phyloP scores from a whole-genome alignment of 805 yeast genomes.

The Lipomyces spencermartinsiae region DNA sequence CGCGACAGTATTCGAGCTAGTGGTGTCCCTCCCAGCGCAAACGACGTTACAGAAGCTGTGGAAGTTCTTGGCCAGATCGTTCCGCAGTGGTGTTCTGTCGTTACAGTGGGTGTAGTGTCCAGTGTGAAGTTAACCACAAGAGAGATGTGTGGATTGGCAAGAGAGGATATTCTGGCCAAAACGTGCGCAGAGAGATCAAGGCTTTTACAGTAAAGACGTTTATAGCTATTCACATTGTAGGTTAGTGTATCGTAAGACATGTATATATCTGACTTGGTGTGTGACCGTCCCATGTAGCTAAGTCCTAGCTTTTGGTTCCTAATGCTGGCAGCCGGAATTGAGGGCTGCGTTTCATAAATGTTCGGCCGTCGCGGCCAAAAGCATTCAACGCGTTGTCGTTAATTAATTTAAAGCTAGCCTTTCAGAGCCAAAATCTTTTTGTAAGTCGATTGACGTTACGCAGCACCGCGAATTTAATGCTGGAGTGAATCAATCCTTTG shows the following conservation, averaged over 20 bases:
- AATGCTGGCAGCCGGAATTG: too few relatives aligned
- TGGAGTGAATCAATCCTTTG: too few relatives aligned
- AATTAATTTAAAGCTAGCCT: too few relatives aligned
- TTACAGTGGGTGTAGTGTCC: not conserved
- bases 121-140: not conserved
- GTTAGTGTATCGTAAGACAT: not conserved
- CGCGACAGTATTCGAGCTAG: not conserved
- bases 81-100: slow-evolving; percentile 9
- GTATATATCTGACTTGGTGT: too few relatives aligned
- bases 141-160: not conserved
- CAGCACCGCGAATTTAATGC: too few relatives aligned
- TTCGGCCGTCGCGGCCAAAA: too few relatives aligned
- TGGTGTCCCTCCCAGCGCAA: not conserved
- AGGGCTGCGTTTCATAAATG: too few relatives aligned
- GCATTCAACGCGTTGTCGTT: too few relatives aligned
- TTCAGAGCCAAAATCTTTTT: too few relatives aligned
- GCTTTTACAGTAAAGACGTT: not conserved
- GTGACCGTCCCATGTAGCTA: too few relatives aligned
- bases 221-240: not conserved
- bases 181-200: not conserved
- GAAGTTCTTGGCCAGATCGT: slow-evolving; percentile 3
- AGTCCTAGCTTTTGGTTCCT: too few relatives aligned
- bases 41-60: slow-evolving; percentile 4
- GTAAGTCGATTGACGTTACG: too few relatives aligned
- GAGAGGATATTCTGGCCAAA: slow-evolving; percentile 1